Percentiles rank a stretch among this genome's conserved stretches.
Evolutionary conservation across 2,329 filamentous ascomycete genomes (phyloP).

Genomic region (Claviceps maximensis): DNA sequence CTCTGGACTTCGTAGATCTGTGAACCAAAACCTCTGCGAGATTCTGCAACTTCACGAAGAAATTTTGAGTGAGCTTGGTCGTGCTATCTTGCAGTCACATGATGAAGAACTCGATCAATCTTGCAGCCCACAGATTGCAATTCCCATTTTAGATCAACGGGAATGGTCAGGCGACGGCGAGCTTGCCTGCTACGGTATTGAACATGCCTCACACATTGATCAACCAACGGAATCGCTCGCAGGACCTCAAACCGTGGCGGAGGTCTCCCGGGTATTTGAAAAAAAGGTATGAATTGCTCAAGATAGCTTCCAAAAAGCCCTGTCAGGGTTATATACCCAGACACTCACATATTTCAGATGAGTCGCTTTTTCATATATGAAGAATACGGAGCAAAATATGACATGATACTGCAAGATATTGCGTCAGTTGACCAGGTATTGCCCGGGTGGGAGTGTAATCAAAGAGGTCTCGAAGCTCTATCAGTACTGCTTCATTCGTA

Average conservation of each 20-base stretch:
- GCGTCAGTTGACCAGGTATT: slow-evolving; percentile 54
- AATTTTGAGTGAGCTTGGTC: slow-evolving; percentile 62
- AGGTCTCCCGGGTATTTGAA: slow-evolving; percentile 47
- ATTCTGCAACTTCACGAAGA: slow-evolving; percentile 76
- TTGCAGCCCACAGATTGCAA: slow-evolving; percentile 29
- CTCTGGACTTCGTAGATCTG: slow-evolving; percentile 52
- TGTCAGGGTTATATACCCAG: neutral
- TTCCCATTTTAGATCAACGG: neutral
- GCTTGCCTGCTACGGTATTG: slow-evolving; percentile 19
- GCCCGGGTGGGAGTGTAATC: slow-evolving; percentile 65
- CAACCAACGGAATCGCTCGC: slow-evolving; percentile 27
- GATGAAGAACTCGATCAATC: slow-evolving; percentile 36
- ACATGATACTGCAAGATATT: slow-evolving; percentile 69
- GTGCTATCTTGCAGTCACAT: slow-evolving; percentile 55
- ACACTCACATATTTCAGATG: slow-evolving; percentile 35
- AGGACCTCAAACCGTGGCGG: slow-evolving; percentile 45
- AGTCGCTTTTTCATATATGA: slow-evolving; percentile 76
- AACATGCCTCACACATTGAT: slow-evolving; percentile 21
- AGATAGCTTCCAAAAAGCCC: neutral
- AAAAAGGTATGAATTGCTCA: slow-evolving; percentile 33
- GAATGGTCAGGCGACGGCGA: neutral
- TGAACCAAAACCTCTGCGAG: slow-evolving; percentile 66
- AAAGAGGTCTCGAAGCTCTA: slow-evolving; percentile 73
- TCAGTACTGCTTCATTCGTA: slow-evolving; percentile 61
- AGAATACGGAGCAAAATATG: slow-evolving; percentile 83